These are phyloP conservation scores for Triticum dicoccoides DNA, from an alignment of 176 grass and related monocot genomes.

Conservation along the genomic window DNA sequence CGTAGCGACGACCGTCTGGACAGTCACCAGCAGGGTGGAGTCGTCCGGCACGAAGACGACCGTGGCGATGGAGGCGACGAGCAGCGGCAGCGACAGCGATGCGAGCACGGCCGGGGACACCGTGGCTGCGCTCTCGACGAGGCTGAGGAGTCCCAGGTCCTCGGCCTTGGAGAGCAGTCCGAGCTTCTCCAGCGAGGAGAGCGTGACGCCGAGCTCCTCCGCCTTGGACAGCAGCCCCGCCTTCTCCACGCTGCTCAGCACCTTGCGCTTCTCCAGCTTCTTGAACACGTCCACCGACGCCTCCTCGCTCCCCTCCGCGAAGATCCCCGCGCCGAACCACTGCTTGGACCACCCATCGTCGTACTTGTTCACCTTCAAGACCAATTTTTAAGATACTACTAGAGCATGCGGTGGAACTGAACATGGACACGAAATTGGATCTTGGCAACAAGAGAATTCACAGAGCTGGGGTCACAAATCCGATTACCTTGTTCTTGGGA, in stretches of 20 bases:
- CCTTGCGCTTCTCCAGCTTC: conserved; percentile 87
- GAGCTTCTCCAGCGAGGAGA: conserved; percentile 76
- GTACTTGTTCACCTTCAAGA: conserved; percentile 76
- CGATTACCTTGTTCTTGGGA: conserved; percentile 61
- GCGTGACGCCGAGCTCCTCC: conserved; percentile 78
- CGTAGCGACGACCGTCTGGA: conserved; percentile 52
- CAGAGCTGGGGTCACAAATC: background rate
- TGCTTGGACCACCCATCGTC: conserved; percentile 89
- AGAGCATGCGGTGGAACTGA: background rate
- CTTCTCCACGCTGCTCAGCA: conserved; percentile 89
- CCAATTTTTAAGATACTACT: background rate
- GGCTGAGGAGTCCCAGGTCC: conserved; percentile 93
- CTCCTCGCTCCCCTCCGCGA: conserved; percentile 87
- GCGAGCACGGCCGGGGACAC: conserved; percentile 73
- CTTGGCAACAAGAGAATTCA: background rate
- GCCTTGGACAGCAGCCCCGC: conserved; percentile 90
- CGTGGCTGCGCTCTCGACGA: conserved; percentile 64
- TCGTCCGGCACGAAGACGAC: conserved; percentile 87
- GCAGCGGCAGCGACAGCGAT: conserved; percentile 76
- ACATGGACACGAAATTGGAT: background rate
- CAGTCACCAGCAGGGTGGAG: conserved; percentile 59
- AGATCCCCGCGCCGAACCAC: conserved; percentile 93
- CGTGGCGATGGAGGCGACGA: conserved; percentile 63
- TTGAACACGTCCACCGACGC: conserved; percentile 78
- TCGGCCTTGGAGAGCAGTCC: conserved; percentile 84